These are phyloP conservation scores for Podospora australis DNA, from an alignment of 495 filamentous ascomycete genomes.

Conservation along the genomic window DNA sequence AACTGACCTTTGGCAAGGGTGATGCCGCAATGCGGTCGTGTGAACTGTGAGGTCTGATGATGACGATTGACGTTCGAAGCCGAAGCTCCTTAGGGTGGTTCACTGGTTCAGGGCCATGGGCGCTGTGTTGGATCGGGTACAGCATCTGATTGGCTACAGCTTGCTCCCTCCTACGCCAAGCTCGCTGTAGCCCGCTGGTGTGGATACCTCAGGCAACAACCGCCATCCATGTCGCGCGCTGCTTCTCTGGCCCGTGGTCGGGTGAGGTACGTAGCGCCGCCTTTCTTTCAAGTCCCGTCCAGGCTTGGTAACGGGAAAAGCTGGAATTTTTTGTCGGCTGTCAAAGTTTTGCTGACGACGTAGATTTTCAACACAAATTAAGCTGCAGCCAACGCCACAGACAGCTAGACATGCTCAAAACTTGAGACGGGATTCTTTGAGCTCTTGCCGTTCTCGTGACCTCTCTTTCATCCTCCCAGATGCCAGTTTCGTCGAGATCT, in stretches of 20 bases:
- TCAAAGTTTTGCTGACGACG: slow-evolving; percentile 44
- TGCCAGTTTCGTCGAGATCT: slow-evolving; percentile 60
- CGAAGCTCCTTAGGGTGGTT: slow-evolving; percentile 1
- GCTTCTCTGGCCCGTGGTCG: slow-evolving; percentile 4
- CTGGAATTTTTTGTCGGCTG: slow-evolving; percentile 27
- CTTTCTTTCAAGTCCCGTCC: no score
- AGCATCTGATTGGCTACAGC: background rate
- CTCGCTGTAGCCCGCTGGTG: no score
- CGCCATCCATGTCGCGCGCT: background rate
- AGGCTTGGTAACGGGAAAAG: slow-evolving; percentile 20
- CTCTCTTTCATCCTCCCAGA: slow-evolving; percentile 53
- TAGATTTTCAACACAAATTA: slow-evolving; percentile 29
- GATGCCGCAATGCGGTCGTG: slow-evolving; percentile 22
- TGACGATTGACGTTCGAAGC: slow-evolving; percentile 14
- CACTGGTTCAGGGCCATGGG: background rate
- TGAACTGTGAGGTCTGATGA: slow-evolving; percentile 10
- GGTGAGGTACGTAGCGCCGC: slow-evolving; percentile 22
- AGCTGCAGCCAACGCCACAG: slow-evolving; percentile 35
- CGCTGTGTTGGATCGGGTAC: slow-evolving; percentile 5
- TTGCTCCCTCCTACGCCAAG: no score
- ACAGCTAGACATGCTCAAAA: slow-evolving; percentile 56
- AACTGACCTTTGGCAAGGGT: slow-evolving; percentile 19
- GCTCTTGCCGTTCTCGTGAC: slow-evolving; percentile 56
- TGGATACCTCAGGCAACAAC: slow-evolving; percentile 22
- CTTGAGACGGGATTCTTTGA: slow-evolving; percentile 46